phyloP scores from a whole-genome alignment of 2,329 filamentous ascomycete species.

The Penicillium glabrum region DNA sequence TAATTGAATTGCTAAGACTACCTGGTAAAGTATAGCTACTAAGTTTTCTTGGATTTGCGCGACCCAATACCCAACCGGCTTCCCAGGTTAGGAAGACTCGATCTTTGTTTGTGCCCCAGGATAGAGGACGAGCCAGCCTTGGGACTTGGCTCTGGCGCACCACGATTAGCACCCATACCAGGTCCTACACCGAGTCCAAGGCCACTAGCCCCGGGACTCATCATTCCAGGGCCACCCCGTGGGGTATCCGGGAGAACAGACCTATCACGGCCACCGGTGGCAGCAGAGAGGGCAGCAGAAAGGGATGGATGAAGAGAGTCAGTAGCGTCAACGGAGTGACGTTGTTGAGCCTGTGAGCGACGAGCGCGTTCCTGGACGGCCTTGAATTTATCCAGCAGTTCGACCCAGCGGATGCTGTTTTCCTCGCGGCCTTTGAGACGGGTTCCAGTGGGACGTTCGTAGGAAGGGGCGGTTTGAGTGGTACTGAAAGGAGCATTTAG shows the following conservation, averaged over 20 bases:
- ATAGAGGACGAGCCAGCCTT: conserved; percentile 25
- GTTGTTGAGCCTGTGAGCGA: conserved; percentile 58
- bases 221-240: conserved; percentile 23
- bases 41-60: conserved; percentile 50
- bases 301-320: conserved; percentile 48
- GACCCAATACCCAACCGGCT: conserved; percentile 70
- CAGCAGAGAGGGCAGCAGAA: conserved; percentile 32
- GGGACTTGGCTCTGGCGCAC: conserved; percentile 9
- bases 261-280: conserved; percentile 33
- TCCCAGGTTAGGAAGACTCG: conserved; percentile 64
- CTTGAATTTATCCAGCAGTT: conserved; percentile 92
- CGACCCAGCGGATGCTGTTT: conserved; percentile 81
- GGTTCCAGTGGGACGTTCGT: conserved; percentile 66
- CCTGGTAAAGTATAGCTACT: not conserved
- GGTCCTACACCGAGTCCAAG: conserved; percentile 17
- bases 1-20: not conserved
- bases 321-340: conserved; percentile 49
- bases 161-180: conserved; percentile 38
- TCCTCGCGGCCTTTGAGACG: conserved; percentile 81
- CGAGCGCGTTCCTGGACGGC: conserved; percentile 84
- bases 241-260: conserved; percentile 33
- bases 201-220: conserved; percentile 45
- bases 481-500: conserved; percentile 15
- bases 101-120: conserved; percentile 56
- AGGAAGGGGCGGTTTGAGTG: conserved; percentile 46